Evolutionary conservation across 495 filamentous ascomycete genomes (phyloP).

Genomic region (Lineolata rhizophorae): DNA sequence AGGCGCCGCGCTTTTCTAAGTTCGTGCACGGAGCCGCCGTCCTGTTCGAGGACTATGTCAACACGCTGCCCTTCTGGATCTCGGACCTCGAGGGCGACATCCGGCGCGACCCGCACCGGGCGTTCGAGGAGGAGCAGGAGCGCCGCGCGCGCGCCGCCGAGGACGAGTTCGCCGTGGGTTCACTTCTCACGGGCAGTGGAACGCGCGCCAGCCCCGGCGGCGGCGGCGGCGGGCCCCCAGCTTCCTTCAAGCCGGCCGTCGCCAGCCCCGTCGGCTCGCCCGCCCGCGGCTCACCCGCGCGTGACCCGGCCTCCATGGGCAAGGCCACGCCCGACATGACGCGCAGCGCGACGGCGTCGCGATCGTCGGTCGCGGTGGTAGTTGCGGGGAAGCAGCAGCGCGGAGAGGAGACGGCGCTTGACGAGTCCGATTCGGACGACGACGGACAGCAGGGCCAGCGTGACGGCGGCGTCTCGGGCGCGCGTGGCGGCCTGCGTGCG

Average conservation of each 20-base stretch:
- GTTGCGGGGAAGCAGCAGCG: constrained; percentile 7
- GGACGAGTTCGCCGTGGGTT: constrained; percentile 75
- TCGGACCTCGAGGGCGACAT: constrained; percentile 79
- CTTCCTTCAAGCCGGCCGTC: constrained; percentile 5
- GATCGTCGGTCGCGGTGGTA: too few species aligned
- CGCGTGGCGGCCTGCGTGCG: constrained; percentile 22
- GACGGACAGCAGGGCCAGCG: constrained; percentile 13
- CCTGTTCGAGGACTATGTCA: constrained; percentile 89
- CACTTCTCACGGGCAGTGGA: constrained; percentile 38
- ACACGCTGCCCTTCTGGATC: constrained; percentile 91
- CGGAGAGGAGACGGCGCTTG: constrained; percentile 15
- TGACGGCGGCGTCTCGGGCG: constrained; percentile 8
- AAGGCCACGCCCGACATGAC: constrained; percentile 3
- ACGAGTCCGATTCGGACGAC: constrained; percentile 22
- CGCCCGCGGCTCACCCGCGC: neutral
- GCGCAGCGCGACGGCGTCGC: constrained; percentile 4
- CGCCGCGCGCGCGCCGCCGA: constrained; percentile 54
- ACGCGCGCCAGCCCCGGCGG: constrained; percentile 21
- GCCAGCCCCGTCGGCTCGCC: constrained; percentile 14
- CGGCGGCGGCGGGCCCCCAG: neutral
- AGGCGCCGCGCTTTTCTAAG: constrained; percentile 79
- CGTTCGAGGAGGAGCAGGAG: constrained; percentile 82
- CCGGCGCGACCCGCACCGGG: constrained; percentile 69
- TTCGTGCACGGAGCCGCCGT: constrained; percentile 84
- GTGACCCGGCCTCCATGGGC: neutral